Conservation (phyloP, 192 early-diverging fungal species). For the Helicostylum pulchrum region DNA sequence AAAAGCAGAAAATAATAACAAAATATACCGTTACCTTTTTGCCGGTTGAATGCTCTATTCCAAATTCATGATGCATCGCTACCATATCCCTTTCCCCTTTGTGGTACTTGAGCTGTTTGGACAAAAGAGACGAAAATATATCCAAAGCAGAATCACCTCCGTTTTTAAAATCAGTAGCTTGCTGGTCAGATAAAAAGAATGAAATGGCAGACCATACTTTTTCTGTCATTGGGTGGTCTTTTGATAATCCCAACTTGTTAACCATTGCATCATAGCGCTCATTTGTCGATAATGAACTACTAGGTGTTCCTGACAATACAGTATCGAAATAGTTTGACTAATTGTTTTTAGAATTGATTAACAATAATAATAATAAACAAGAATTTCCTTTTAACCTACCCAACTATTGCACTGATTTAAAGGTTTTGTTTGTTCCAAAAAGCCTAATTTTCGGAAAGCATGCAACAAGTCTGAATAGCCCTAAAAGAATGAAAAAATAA, state of each 20-base stretch:
- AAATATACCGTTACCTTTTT: conserved; percentile 34
- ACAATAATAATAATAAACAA: neutral
- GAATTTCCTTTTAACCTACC: conserved; percentile 36
- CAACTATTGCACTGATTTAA: conserved; percentile 34
- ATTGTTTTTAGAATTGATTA: neutral
- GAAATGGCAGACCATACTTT: conserved; percentile 47
- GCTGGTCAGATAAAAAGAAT: neutral
- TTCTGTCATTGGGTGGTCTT: conserved; percentile 42
- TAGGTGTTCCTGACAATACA: conserved; percentile 28
- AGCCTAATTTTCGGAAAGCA: conserved; percentile 72
- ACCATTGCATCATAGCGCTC: conserved; percentile 30
- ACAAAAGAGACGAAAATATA: conserved; percentile 77
- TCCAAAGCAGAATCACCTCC: conserved; percentile 62
- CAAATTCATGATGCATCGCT: conserved; percentile 94
- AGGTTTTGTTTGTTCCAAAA: conserved; percentile 57
- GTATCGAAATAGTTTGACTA: conserved; percentile 45
- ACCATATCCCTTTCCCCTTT: conserved; percentile 89
- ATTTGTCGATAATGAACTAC: neutral
- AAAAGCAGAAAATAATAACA: neutral
- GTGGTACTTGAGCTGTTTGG: conserved; percentile 72
- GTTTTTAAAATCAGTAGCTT: neutral
- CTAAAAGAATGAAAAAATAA: conserved; percentile 14
- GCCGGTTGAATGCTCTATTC: conserved; percentile 66
- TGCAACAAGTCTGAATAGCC: conserved; percentile 90
- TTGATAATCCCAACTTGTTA: conserved; percentile 37